Evolutionary conservation across 83 land plant species (phyloP).

Genomic region (Picea engelmannii): DNA sequence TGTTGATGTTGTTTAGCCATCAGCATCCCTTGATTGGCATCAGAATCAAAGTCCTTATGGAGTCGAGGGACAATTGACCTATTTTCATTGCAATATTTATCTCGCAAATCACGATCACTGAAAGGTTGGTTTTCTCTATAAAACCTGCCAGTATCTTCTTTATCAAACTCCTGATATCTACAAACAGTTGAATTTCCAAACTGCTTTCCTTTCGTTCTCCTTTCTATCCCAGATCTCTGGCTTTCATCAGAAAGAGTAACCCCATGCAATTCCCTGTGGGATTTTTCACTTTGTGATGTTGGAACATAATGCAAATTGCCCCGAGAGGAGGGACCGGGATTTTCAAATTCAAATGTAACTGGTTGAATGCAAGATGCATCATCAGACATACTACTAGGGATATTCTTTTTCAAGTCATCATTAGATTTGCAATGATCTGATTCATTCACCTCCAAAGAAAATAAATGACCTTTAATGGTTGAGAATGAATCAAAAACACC

Average conservation of each 20-base stretch:
- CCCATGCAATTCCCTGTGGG: not conserved
- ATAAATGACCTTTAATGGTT: slow-evolving; percentile 5
- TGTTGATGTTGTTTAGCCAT: not conserved
- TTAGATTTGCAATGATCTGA: not conserved
- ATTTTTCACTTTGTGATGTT: not conserved
- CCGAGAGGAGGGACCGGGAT: not conserved
- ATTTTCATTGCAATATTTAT: slow-evolving; percentile 2
- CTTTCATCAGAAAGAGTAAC: not conserved
- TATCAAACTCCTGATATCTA: slow-evolving; percentile 1
- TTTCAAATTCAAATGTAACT: not conserved
- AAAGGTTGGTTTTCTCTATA: not conserved
- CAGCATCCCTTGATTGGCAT: not conserved
- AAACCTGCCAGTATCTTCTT: not conserved
- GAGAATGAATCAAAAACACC: slow-evolving; percentile 3
- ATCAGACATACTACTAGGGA: not conserved
- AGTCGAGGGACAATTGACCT: not conserved
- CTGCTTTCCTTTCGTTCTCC: not conserved
- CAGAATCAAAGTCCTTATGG: not conserved
- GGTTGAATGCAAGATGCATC: not conserved
- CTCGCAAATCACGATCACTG: not conserved
- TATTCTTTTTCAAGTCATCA: not conserved
- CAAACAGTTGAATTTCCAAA: not conserved
- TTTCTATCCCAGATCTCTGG: not conserved
- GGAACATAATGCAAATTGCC: not conserved
- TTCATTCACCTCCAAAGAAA: slow-evolving; percentile 3